These are phyloP conservation scores for Pichia sp. DNA, from an alignment of 1,139 yeast species.

Conservation along the genomic window DNA sequence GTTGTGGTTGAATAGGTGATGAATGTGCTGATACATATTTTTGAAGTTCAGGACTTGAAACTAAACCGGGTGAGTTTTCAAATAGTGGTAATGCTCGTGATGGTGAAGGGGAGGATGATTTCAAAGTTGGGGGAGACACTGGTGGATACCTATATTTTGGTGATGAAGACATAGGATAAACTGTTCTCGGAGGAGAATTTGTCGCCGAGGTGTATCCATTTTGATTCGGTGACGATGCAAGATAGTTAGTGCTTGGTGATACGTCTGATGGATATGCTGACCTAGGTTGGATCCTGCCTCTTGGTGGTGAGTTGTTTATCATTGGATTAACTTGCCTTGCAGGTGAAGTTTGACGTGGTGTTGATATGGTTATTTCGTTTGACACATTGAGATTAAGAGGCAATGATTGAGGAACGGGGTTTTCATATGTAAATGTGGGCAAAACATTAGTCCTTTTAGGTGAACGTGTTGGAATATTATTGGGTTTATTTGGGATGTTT, in stretches of 20 bases:
- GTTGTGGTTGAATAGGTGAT: not conserved
- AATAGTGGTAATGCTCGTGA: not conserved
- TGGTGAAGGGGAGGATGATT: not conserved
- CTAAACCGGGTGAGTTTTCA: no score
- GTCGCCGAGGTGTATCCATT: no score
- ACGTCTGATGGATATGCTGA: no score
- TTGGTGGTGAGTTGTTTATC: no score
- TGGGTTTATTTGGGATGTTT: not conserved
- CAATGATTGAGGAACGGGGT: not conserved
- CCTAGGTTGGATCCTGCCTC: no score
- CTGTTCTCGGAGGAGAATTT: not conserved
- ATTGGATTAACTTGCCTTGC: no score
- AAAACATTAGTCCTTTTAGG: not conserved
- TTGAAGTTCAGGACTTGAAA: no score
- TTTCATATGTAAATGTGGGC: not conserved
- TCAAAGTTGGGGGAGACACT: constrained; percentile 3
- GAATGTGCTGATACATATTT: no score
- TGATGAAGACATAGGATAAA: not conserved
- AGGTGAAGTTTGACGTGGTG: no score
- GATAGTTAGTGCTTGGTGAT: no score
- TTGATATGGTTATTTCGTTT: no score
- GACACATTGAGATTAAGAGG: not conserved
- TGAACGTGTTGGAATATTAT: not conserved
- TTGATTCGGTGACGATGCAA: no score
- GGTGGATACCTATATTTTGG: constrained; percentile 3